A percentile compares a stretch with the other conserved stretches of the same genome.
phyloP scores from a whole-genome alignment of 2,329 filamentous ascomycete genomes.

The Penicillium concentricum region DNA sequence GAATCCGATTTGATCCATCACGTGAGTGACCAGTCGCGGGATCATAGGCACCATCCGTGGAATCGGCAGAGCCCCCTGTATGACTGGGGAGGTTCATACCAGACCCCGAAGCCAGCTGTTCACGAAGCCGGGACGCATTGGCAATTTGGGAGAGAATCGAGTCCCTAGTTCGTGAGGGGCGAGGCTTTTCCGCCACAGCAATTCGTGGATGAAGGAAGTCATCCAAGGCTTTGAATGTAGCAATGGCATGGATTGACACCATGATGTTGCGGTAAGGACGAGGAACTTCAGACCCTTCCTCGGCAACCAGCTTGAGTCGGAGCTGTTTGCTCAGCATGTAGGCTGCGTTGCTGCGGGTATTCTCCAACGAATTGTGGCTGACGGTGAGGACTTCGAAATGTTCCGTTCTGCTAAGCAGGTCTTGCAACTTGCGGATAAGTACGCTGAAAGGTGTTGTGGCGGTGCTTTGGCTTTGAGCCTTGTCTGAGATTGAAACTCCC shows the following conservation, averaged over 20 bases:
- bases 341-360: slow-evolving; percentile 82
- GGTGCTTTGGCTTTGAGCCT: slow-evolving; percentile 62
- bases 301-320: slow-evolving; percentile 80
- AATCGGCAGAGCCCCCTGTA: slow-evolving; percentile 37
- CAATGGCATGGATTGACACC: slow-evolving; percentile 97
- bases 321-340: slow-evolving; percentile 98
- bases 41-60: slow-evolving; percentile 39
- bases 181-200: slow-evolving; percentile 71
- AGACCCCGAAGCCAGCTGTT: slow-evolving; percentile 39
- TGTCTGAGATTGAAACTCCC: slow-evolving; percentile 63
- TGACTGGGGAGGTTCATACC: slow-evolving; percentile 17
- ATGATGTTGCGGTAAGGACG: slow-evolving; percentile 87
- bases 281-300: slow-evolving; percentile 84
- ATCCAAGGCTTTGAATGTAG: slow-evolving; percentile 93
- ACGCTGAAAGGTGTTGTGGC: slow-evolving; percentile 84
- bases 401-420: slow-evolving; percentile 91
- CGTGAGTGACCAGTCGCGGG: slow-evolving; percentile 54
- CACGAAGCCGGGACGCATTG: slow-evolving; percentile 64
- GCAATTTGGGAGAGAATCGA: slow-evolving; percentile 71
- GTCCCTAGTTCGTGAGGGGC: slow-evolving; percentile 58
- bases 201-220: slow-evolving; percentile 94
- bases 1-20: slow-evolving; percentile 57
- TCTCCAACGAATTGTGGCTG: slow-evolving; percentile 86
- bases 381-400: slow-evolving; percentile 98
- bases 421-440: slow-evolving; percentile 89